A percentile compares a stretch with the other conserved stretches of the same genome.
These are phyloP conservation scores for Ophiostoma perfectum DNA, from an alignment of 2,329 filamentous ascomycete genomes.

Conservation along the genomic window DNA sequence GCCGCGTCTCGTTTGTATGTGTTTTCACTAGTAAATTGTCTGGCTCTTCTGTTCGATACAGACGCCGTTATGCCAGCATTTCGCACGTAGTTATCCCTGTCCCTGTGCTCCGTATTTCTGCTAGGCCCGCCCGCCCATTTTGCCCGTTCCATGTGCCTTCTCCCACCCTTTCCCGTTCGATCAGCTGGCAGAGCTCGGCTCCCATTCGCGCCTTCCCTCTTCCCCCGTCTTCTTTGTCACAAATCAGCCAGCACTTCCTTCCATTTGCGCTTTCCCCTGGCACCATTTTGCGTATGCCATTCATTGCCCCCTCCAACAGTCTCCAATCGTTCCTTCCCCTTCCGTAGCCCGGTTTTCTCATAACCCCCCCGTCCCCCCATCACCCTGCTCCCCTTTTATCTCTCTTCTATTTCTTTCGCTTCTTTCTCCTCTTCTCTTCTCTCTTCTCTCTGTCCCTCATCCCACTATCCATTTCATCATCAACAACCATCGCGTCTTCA, in stretches of 20 bases:
- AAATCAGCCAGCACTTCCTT: constrained; percentile 11
- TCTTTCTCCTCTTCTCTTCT: constrained; percentile 8
- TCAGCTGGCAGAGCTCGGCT: constrained; percentile 1
- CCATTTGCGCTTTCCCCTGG: neutral
- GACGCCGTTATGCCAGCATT: neutral
- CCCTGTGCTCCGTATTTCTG: neutral
- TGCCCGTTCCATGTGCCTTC: neutral
- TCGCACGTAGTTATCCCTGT: neutral
- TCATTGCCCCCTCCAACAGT: constrained; percentile 1
- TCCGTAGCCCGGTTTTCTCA: constrained; percentile 14
- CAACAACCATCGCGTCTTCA: constrained; percentile 21
- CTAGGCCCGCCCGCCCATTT: neutral
- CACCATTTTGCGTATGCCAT: neutral
- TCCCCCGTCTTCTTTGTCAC: neutral
- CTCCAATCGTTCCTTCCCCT: neutral
- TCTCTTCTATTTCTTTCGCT: constrained; percentile 20
- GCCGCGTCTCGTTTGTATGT: neutral
- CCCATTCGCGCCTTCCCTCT: constrained; percentile 2
- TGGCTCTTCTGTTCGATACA: neutral
- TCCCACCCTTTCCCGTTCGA: constrained; percentile 3
- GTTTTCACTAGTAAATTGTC: neutral
- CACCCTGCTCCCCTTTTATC: constrained; percentile 8
- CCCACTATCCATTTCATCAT: constrained; percentile 32
- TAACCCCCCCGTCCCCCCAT: constrained; percentile 13
- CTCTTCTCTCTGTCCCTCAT: constrained; percentile 18